These are phyloP conservation scores for Cyclocybe aegerita DNA, from an alignment of 768 basidiomycete genomes.

Conservation along the genomic window DNA sequence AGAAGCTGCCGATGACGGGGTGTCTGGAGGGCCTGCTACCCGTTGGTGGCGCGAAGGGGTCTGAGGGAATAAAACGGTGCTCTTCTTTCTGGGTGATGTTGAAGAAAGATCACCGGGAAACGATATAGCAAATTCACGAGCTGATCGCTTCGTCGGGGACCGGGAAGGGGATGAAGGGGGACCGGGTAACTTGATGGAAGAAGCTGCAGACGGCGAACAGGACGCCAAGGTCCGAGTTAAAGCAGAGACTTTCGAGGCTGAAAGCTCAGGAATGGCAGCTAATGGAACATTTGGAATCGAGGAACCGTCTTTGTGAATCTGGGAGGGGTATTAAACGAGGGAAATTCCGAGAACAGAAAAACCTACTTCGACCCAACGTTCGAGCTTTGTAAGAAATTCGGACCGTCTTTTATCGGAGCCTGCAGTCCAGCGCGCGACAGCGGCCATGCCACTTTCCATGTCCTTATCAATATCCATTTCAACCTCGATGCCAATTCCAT, in stretches of 20 bases:
- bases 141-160: conserved; percentile 35
- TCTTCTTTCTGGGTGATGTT: conserved; percentile 48
- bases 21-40: conserved; percentile 37
- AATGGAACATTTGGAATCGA: conserved; percentile 60
- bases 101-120: conserved; percentile 47
- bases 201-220: conserved; percentile 64
- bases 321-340: conserved; percentile 5
- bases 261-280: conserved; percentile 64
- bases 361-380: conserved; percentile 63
- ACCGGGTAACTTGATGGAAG: conserved; percentile 39
- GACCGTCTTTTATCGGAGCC: conserved; percentile 59
- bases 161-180: conserved; percentile 44
- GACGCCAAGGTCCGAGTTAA: conserved; percentile 73
- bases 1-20: conserved; percentile 37
- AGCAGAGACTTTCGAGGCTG: conserved; percentile 58
- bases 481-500: conserved; percentile 86
- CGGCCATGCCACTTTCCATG: conserved; percentile 82
- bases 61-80: conserved; percentile 53
- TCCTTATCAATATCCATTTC: conserved; percentile 83
- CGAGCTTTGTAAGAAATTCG: conserved; percentile 58
- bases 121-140: conserved; percentile 43
- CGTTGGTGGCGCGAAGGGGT: conserved; percentile 60
- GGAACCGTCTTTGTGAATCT: conserved; percentile 50
- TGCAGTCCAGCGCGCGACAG: conserved; percentile 86
- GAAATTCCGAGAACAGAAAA: not conserved